Conservation (phyloP, 2,329 filamentous ascomycete species). For the Cucurbitaria berberidis region DNA sequence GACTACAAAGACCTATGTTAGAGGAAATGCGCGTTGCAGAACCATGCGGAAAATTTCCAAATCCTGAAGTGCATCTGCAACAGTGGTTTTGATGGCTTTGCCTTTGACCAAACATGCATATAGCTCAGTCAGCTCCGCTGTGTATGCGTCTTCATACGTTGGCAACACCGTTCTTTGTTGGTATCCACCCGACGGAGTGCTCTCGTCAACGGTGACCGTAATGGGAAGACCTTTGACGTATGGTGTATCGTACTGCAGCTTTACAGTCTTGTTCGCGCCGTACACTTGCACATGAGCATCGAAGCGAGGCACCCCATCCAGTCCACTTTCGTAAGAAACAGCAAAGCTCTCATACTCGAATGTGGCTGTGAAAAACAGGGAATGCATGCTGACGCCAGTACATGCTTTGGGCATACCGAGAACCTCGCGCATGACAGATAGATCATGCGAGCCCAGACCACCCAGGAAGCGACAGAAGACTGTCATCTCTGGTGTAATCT, state of each 20-base stretch:
- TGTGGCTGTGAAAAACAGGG: constrained; percentile 11
- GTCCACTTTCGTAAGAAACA: constrained; percentile 64
- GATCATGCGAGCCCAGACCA: constrained; percentile 60
- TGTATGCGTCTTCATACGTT: constrained; percentile 58
- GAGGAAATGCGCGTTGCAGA: constrained; percentile 15
- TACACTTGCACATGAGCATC: constrained; percentile 63
- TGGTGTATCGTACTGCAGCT: constrained; percentile 63
- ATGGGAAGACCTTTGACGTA: constrained; percentile 64
- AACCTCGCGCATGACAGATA: constrained; percentile 61
- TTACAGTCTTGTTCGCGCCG: constrained; percentile 60
- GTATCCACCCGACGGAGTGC: constrained; percentile 25
- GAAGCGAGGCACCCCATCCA: constrained; percentile 60
- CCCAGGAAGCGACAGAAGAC: constrained; percentile 26
- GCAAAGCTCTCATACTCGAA: constrained; percentile 50
- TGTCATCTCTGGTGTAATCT: constrained; percentile 11
- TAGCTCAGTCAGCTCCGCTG: constrained; percentile 43
- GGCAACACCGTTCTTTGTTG: constrained; percentile 50
- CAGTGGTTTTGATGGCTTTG: constrained; percentile 51
- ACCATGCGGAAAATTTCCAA: constrained; percentile 50
- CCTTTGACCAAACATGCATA: constrained; percentile 45
- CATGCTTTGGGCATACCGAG: constrained; percentile 53
- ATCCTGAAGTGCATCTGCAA: constrained; percentile 52
- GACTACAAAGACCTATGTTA: not conserved
- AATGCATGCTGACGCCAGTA: constrained; percentile 28
- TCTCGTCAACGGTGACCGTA: constrained; percentile 8